Base-by-base conservation (phyloP, 805 yeast genomes). In the Torulaspora microellipsoides region DNA sequence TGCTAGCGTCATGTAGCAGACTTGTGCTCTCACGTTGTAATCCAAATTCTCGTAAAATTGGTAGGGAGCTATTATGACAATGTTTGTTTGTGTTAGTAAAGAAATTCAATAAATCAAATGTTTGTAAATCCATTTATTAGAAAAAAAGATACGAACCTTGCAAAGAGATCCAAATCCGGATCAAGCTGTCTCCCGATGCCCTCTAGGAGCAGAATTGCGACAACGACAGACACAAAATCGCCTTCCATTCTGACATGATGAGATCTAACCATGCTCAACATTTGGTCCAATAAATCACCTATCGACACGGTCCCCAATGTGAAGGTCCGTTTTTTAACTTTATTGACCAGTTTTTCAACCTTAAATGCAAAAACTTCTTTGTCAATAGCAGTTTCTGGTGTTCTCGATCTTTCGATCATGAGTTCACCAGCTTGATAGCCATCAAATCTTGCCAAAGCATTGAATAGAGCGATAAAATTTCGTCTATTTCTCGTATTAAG, bases 221-320 rank as follows among this genome's bases (percentile, higher is more conserved):
- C 88, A n/a, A 93, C 84, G 17, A 93, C 96, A 27, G 95, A 88
- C 34, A 93, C 81, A 59, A 93, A 93, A 64, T 93, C 99, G 6
- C 95, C 95, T 60, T 93, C 99, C 95, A 93, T 85, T 59, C 96
- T 75, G 15, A 93, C 99, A 64, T 93, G 99, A 64, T 93, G 99
- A 9, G 72, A 70, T 48, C 98, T 72, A 14, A 93, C 98, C 97
- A 93, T 89, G 3, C 81, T 72, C 46, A 93, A 72, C 73, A 91
- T 90, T 57, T 81, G 84, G 53, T 88, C 93, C 45, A 93, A 70
- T 45, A 93, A 69, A 56, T 90, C 97, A 3, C 98, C 97, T 49
- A 93, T 86, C 30, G 91, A 85, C 11, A 93, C 83, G 36, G 88
- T 85, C 0, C 98, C 98, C 40, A 93, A 69, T 1, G 97, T 86